Evolutionary conservation across 495 filamentous ascomycete species (phyloP).

Genomic region (Xylaria nigripes): DNA sequence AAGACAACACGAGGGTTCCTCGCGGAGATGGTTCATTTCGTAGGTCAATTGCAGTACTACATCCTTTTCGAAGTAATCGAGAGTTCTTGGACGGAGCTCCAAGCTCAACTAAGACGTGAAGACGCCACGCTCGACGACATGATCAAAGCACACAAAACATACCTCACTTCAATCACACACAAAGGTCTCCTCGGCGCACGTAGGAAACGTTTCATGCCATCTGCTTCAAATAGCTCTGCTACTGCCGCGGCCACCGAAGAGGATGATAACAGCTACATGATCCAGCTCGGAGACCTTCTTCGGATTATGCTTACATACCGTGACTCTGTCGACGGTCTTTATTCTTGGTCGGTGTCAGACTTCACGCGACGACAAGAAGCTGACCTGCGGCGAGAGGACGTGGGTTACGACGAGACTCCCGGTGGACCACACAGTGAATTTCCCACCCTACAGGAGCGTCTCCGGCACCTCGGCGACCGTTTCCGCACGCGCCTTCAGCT

Average conservation of each 20-base stretch:
- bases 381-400: slow-evolving; percentile 56
- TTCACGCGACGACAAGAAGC: slow-evolving; percentile 85
- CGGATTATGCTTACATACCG: slow-evolving; percentile 92
- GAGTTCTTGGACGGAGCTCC: slow-evolving; percentile 80
- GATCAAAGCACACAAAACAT: slow-evolving; percentile 82
- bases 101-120: slow-evolving; percentile 68
- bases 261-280: slow-evolving; percentile 76
- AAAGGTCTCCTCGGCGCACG: slow-evolving; percentile 84
- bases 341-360: slow-evolving; percentile 86
- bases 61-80: slow-evolving; percentile 99
- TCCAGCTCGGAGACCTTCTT: slow-evolving; percentile 83
- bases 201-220: slow-evolving; percentile 23
- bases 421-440: slow-evolving; percentile 49
- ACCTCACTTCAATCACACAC: slow-evolving; percentile 88
- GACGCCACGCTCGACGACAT: slow-evolving; percentile 90
- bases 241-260: slow-evolving; percentile 34
- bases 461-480: slow-evolving; percentile 59
- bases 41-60: slow-evolving; percentile 95
- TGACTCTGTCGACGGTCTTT: slow-evolving; percentile 88
- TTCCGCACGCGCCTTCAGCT: slow-evolving; percentile 71
- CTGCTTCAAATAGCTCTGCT: slow-evolving; percentile 35
- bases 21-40: slow-evolving; percentile 97
- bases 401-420: slow-evolving; percentile 21
- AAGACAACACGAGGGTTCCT: slow-evolving; percentile 78
- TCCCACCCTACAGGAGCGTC: slow-evolving; percentile 60